phyloP scores from a whole-genome alignment of 2,329 filamentous ascomycete species.

The Ascochyta fabae region DNA sequence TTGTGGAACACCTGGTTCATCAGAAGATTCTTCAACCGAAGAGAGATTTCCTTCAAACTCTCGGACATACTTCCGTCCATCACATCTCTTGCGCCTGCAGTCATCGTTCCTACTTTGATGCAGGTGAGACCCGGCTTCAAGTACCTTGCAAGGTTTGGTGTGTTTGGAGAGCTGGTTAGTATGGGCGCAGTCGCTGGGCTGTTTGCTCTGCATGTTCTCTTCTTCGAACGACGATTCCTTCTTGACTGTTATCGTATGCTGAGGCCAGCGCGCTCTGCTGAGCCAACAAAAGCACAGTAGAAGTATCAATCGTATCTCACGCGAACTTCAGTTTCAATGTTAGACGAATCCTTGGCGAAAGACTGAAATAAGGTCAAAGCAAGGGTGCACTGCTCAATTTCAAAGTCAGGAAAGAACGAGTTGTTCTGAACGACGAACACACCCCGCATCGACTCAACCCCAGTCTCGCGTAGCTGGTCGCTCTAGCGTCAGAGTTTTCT shows the following conservation, averaged over 20 bases:
- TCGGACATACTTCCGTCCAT: slow-evolving; percentile 28
- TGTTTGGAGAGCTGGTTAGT: slow-evolving; percentile 51
- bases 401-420: background rate
- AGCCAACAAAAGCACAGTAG: background rate
- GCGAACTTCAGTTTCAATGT: too few relatives aligned
- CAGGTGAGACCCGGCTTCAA: slow-evolving; percentile 31
- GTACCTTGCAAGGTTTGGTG: slow-evolving; percentile 44
- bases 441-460: slow-evolving; percentile 12
- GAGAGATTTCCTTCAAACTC: slow-evolving; percentile 27
- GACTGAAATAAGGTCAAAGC: background rate
- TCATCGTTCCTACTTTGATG: slow-evolving; percentile 48
- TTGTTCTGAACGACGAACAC: background rate
- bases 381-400: background rate
- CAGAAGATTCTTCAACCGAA: slow-evolving; percentile 42
- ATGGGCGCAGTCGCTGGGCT: slow-evolving; percentile 46
- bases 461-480: slow-evolving; percentile 11
- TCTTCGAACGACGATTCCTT: slow-evolving; percentile 43
- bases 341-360: too few relatives aligned
- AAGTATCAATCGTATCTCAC: background rate
- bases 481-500: slow-evolving; percentile 28
- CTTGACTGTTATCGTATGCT: slow-evolving; percentile 46
- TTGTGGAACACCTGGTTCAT: slow-evolving; percentile 82
- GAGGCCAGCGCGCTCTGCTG: slow-evolving; percentile 18
- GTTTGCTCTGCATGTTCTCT: slow-evolving; percentile 45
- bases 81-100: slow-evolving; percentile 46